phyloP scores from a whole-genome alignment of 306 rosid species.

The Vigna reflexopilosa region DNA sequence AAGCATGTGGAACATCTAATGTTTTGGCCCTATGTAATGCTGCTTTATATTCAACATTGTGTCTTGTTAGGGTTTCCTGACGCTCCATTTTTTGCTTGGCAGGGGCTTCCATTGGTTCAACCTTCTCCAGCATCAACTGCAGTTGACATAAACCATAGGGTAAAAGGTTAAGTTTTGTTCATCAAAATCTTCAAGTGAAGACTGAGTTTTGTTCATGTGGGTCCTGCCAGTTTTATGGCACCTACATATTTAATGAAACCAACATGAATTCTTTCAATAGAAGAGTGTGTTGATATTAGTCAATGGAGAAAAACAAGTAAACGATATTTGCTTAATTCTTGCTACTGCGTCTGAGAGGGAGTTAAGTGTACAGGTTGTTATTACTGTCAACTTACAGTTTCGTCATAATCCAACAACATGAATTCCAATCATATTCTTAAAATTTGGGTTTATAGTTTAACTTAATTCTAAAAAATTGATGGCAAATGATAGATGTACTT shows the following conservation, averaged over 20 bases:
- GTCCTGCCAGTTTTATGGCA: no score
- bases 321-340: neutral
- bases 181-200: neutral
- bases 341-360: conserved; percentile 9
- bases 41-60: conserved; percentile 74
- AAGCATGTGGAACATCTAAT: conserved; percentile 82
- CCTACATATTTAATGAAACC: neutral
- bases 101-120: conserved; percentile 67
- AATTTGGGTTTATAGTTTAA: no score
- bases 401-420: no score
- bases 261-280: no score
- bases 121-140: conserved; percentile 77
- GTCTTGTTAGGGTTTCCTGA: conserved; percentile 66
- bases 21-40: conserved; percentile 92
- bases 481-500: no score
- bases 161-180: conserved; percentile 15
- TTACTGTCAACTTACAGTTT: neutral
- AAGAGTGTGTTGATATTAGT: no score
- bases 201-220: no score
- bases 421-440: neutral
- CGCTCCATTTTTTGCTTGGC: conserved; percentile 83
- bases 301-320: neutral
- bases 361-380: neutral
- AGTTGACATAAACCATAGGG: conserved; percentile 29
- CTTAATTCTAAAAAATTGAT: no score